Percentiles rank a stretch among this genome's conserved stretches.
These are phyloP conservation scores for Epichloe typhina DNA, from an alignment of 2,329 filamentous ascomycete species.

Conservation along the genomic window DNA sequence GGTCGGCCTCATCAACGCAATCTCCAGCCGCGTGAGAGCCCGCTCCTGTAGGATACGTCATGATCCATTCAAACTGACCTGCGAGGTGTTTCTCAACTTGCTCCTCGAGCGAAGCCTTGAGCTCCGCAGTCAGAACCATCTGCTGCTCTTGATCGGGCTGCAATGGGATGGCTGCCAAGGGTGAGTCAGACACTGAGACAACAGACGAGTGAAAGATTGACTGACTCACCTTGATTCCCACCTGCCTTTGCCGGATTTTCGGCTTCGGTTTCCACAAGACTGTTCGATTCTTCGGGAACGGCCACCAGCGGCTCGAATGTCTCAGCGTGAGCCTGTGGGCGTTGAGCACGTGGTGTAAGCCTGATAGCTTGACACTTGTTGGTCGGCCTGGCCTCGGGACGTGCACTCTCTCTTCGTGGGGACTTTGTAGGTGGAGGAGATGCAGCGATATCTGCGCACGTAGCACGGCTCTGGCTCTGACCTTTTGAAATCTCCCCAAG, in stretches of 20 bases:
- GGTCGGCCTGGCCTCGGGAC: constrained; percentile 5
- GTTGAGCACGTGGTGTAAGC: constrained; percentile 14
- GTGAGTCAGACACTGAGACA: neutral
- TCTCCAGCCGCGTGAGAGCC: constrained; percentile 11
- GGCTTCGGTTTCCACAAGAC: neutral
- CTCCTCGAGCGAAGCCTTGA: neutral
- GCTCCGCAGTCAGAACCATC: neutral
- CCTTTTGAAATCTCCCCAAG: constrained; percentile 5
- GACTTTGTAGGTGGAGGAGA: constrained; percentile 2
- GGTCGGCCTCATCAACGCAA: constrained; percentile 5
- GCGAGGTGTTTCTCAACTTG: constrained; percentile 30
- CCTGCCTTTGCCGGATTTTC: neutral
- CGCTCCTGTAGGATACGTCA: constrained; percentile 24
- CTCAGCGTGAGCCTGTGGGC: constrained; percentile 18
- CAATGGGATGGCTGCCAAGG: neutral
- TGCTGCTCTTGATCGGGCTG: neutral
- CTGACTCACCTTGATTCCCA: neutral
- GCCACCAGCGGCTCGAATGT: constrained; percentile 21
- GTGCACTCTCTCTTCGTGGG: neutral
- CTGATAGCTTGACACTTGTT: constrained; percentile 8
- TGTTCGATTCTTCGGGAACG: constrained; percentile 17
- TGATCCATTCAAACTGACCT: constrained; percentile 38
- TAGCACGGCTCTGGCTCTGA: constrained; percentile 1
- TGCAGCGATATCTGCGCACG: neutral
- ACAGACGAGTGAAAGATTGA: neutral